phyloP scores from a whole-genome alignment of 2,329 filamentous ascomycete species.

The Stachybotrys chartarum region DNA sequence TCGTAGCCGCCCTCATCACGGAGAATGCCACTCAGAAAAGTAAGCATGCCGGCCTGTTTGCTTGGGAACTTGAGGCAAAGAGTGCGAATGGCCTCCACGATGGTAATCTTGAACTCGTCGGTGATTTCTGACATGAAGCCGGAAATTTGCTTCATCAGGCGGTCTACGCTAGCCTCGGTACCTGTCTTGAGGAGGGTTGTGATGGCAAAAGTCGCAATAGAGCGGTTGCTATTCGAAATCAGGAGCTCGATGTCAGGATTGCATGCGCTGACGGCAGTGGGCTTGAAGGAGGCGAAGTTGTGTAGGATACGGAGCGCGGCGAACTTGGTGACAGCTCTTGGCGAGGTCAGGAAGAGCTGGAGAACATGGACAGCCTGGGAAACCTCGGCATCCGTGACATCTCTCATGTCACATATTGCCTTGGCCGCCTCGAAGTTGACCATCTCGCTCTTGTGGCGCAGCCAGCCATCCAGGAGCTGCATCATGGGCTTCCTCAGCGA shows the following conservation, averaged over 20 bases:
- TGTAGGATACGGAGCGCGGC: conserved; percentile 94
- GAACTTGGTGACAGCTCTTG: conserved; percentile 93
- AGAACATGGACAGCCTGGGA: conserved; percentile 89
- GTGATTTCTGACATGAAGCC: conserved; percentile 99
- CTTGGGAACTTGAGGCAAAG: conserved; percentile 95
- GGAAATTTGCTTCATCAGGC: conserved; percentile 97
- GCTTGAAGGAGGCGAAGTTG: conserved; percentile 95
- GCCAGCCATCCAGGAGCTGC: conserved; percentile 90
- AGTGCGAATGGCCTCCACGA: conserved; percentile 95
- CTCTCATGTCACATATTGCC: conserved; percentile 90
- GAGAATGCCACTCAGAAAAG: conserved; percentile 93
- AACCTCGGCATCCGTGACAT: conserved; percentile 87
- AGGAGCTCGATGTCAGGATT: conserved; percentile 96
- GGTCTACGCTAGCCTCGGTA: conserved; percentile 93
- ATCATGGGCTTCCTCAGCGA: conserved; percentile 93
- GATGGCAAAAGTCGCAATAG: conserved; percentile 96
- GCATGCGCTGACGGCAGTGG: conserved; percentile 82
- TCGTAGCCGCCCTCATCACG: conserved; percentile 96
- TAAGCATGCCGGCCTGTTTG: conserved; percentile 96
- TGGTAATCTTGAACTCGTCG: conserved; percentile 99
- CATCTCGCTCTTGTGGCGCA: conserved; percentile 98
- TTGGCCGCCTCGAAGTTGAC: conserved; percentile 99
- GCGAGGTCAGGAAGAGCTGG: conserved; percentile 93
- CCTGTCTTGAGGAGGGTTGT: conserved; percentile 97
- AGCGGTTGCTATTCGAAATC: conserved; percentile 94